A percentile compares a stretch with the other conserved stretches of the same genome.
Conservation (phyloP, 257 asterid species). For the Avicennia marina region DNA sequence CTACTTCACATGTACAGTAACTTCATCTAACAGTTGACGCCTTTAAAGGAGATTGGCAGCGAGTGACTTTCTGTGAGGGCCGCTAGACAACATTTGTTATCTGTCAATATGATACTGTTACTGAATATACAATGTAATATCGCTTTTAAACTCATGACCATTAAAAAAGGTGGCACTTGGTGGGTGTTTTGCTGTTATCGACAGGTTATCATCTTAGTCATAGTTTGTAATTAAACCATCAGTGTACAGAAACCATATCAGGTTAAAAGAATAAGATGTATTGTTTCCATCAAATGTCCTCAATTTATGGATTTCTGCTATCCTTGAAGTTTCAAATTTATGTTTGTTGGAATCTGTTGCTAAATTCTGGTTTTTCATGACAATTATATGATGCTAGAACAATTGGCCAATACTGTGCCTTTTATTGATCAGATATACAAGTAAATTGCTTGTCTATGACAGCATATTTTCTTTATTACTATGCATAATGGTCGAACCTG, state of each 20-base stretch:
- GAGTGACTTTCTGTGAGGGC: background rate
- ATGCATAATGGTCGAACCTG: conserved; percentile 4
- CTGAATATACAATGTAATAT: background rate
- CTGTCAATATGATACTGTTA: background rate
- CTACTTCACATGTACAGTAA: background rate
- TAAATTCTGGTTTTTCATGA: background rate
- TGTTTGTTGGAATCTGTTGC: conserved; percentile 5
- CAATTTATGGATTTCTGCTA: too few relatives aligned
- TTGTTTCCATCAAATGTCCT: too few relatives aligned
- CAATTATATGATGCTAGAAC: background rate
- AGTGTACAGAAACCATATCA: background rate
- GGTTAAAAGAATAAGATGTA: background rate
- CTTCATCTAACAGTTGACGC: background rate
- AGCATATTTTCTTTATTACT: conserved; percentile 1
- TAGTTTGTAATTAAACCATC: background rate
- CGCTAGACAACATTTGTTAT: background rate
- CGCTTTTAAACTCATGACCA: background rate
- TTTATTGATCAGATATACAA: background rate
- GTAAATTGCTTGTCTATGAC: background rate
- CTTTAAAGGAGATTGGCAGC: background rate
- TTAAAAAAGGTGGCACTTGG: background rate
- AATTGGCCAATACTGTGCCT: background rate
- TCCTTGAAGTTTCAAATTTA: background rate
- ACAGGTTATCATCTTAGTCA: background rate
- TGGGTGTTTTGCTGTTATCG: background rate